These are phyloP conservation scores for Berberis thunbergii DNA, from an alignment of 164 flowering plant genomes.

Conservation along the genomic window DNA sequence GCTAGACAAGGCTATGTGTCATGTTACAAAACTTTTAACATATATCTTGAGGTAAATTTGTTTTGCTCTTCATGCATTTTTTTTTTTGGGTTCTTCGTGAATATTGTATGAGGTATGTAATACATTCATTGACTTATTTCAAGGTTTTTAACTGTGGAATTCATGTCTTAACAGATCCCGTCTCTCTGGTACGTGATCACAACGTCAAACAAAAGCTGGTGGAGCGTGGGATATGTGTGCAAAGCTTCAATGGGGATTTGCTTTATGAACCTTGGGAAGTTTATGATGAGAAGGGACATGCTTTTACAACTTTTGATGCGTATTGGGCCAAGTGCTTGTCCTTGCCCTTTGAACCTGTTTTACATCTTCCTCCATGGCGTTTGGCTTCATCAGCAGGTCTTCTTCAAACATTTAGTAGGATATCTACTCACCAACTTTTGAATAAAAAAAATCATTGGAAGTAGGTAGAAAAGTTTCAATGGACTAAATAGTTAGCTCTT, in stretches of 20 bases:
- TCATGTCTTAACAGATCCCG: conserved; percentile 48
- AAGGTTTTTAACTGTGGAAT: too few species aligned
- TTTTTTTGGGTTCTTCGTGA: too few species aligned
- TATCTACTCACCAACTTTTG: not conserved
- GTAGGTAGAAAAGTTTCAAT: too few species aligned
- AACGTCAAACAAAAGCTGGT: conserved; percentile 58
- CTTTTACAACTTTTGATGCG: conserved; percentile 69
- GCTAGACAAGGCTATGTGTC: too few species aligned
- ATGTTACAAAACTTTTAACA: too few species aligned
- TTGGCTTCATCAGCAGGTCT: conserved; percentile 53
- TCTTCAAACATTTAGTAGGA: not conserved
- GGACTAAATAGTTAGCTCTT: too few species aligned
- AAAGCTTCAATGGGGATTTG: conserved; percentile 76
- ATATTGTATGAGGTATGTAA: too few species aligned
- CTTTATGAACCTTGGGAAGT: conserved; percentile 88
- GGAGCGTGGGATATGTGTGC: conserved; percentile 61
- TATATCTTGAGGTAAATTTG: too few species aligned
- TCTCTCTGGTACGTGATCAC: conserved; percentile 89
- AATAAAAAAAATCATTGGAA: too few species aligned
- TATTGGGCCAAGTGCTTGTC: conserved; percentile 72
- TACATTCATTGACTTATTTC: too few species aligned
- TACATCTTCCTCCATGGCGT: conserved; percentile 61
- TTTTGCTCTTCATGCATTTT: too few species aligned
- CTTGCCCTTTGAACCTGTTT: conserved; percentile 42
- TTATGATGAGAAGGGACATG: conserved; percentile 57